Evolutionary conservation across 2,329 filamentous ascomycete species (phyloP), one percentile per base, ranked within the genome.

Genomic region (Aspergillus proliferans): DNA sequence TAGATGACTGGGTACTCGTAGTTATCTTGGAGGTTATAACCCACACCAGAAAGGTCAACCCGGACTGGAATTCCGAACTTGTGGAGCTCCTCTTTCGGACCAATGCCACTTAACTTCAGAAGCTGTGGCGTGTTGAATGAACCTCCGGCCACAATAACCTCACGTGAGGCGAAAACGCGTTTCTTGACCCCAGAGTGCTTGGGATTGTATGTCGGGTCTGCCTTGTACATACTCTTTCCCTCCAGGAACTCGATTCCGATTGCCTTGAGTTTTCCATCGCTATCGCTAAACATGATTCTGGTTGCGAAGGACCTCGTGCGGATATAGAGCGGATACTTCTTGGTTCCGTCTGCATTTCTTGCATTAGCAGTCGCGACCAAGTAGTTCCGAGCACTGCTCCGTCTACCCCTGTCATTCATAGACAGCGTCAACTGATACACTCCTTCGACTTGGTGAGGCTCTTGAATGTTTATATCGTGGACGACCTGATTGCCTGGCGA

Each of bases 121-220:
- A 86, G 67, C 61, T 85, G 82, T 6, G 81, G 80, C 1, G 77
- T 78, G 64, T 85, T 82, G 65, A 81, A 85, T 0, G 80, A 73
- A 9, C 82, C 83, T 8, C 61, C 71, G 6, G 71, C 62, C 9
- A 75, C 44, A 48, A 76, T 73, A 12, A 75, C 68, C 53, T 75
- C 73, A 18, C 62, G 64, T 24, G 58, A 64, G 1, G 73, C 72
- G 7, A 36, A 36, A 7, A 18, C 34, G n/a, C 34, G 34, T 18
- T 15, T 36, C 15, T 18, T 36, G 34, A 9, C 5, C 4, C 34
- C 34, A 6, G 6, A 4, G 1, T 18, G 34, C 7, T 36, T 36
- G 34, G 34, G 34, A 18, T 36, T 6, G n/a, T 15, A 36, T 36
- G 34, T 18, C 14, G 34, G 34, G 18, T 36, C 34, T 36, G 34